Evolutionary conservation across 2,329 filamentous ascomycete species (phyloP).

Genomic region (Ascochyta viciae-villosae): DNA sequence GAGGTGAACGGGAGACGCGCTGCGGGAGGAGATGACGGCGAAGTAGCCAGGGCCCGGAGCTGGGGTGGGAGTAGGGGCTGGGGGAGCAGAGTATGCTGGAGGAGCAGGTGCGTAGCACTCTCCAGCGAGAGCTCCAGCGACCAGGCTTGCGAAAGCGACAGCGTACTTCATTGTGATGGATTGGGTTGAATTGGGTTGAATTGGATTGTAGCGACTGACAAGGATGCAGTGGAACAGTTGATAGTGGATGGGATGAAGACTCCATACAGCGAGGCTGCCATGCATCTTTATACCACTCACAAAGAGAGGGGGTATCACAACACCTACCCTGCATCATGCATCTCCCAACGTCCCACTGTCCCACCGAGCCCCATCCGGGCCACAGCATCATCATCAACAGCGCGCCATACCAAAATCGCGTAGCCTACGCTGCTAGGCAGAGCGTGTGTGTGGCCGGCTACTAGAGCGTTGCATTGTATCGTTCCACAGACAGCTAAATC

Average conservation of each 20-base stretch:
- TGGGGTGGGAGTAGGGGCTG: slow-evolving; percentile 5
- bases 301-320: background rate
- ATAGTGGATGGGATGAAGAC: background rate
- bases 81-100: background rate
- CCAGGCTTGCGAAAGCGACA: slow-evolving; percentile 36
- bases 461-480: slow-evolving; percentile 17
- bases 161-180: slow-evolving; percentile 45
- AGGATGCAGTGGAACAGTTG: background rate
- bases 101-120: slow-evolving; percentile 17
- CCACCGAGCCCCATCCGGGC: slow-evolving; percentile 1
- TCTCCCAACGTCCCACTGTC: background rate
- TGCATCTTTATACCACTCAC: slow-evolving; percentile 8
- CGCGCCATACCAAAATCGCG: background rate
- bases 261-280: slow-evolving; percentile 2
- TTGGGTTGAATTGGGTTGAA: background rate
- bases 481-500: slow-evolving; percentile 12
- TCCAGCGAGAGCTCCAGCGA: slow-evolving; percentile 34
- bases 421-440: slow-evolving; percentile 2
- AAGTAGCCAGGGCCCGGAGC: slow-evolving; percentile 43
- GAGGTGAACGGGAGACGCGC: slow-evolving; percentile 59
- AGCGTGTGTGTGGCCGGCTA: background rate
- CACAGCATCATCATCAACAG: slow-evolving; percentile 3
- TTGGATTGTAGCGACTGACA: background rate
- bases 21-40: slow-evolving; percentile 54
- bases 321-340: background rate